These are phyloP conservation scores for Fulvia fulva DNA, from an alignment of 2,329 filamentous ascomycete species.

Conservation along the genomic window DNA sequence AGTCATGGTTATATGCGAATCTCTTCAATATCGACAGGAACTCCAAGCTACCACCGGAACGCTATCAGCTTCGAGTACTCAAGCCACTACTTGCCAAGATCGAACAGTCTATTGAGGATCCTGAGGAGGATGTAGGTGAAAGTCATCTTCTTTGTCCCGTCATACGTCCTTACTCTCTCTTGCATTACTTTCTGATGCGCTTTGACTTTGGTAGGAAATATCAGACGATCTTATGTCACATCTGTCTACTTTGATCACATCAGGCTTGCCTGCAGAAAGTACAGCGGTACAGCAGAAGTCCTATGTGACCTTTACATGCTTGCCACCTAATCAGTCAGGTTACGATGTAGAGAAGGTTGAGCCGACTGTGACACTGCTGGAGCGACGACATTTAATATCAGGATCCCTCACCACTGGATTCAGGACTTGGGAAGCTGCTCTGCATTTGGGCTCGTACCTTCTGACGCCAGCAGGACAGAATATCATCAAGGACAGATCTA, in stretches of 20 bases:
- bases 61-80: constrained; percentile 68
- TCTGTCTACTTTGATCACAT: constrained; percentile 62
- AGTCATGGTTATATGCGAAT: constrained; percentile 61
- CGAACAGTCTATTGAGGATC: constrained; percentile 71
- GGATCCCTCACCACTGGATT: constrained; percentile 70
- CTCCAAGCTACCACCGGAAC: constrained; percentile 57
- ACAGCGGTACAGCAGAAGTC: constrained; percentile 67
- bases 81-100: constrained; percentile 69
- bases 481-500: constrained; percentile 51
- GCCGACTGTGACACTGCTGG: constrained; percentile 57
- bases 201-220: constrained; percentile 60
- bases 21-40: constrained; percentile 61
- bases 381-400: constrained; percentile 65
- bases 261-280: constrained; percentile 60
- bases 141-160: constrained; percentile 42
- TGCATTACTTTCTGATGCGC: constrained; percentile 22
- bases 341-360: constrained; percentile 22
- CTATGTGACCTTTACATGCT: constrained; percentile 65
- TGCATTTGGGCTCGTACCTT: constrained; percentile 69
- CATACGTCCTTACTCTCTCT: constrained; percentile 12
- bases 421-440: constrained; percentile 75
- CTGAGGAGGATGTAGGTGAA: constrained; percentile 90
- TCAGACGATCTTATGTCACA: constrained; percentile 72
- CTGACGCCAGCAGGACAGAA: constrained; percentile 46
- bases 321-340: constrained; percentile 19